Evolutionary conservation across 441 rosid genomes (phyloP), one percentile per base, ranked within the genome.

Genomic region (Arabidopsis hybrid): DNA sequence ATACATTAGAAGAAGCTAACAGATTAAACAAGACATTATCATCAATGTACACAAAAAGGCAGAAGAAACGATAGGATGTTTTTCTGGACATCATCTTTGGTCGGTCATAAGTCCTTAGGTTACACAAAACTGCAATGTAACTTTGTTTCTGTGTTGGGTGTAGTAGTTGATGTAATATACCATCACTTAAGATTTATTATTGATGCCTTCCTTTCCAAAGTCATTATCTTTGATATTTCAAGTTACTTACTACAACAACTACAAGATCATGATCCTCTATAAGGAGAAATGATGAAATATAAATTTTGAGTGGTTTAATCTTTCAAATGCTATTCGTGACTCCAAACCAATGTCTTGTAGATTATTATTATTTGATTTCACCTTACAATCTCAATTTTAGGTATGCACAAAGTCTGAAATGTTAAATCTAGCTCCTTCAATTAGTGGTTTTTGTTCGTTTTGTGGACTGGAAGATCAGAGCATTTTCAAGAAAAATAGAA

Each of bases 1-100:
- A 12, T 62, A 69, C 60, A 49, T 12, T 69, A 69, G 75, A 76
- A 60, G 66, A 76, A 60, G 66, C 72, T 76, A 70, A 76, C 80
- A 49, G 55, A 46, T 68, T 68, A n/a, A 49, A 60, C 0, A 11
- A 11, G 17, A 51, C 9, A 16, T 12, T 42, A 17, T 9, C 31
- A 62, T 69, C 66, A 56, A 55, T 69, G 71, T 65, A 50, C 55
- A 51, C 68, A 18, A 26, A 65, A 73, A 64, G 38, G 29, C 42
- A 61, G 12, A 60, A 40, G 60, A 71, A 71, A 50, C n/a, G 4
- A 2, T 31, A 8, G 26, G 56, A 34, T 53, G 29, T 11, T 16
- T 34, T 10, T 36, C 26, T 57, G 47, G 21, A n/a, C 39, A 50
- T 39, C 39, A 50, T 39, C 71, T 56, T 26, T 46, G 77, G 51